phyloP scores from a whole-genome alignment of 2,329 filamentous ascomycete genomes.

The Exophiala phaeomuriformis region DNA sequence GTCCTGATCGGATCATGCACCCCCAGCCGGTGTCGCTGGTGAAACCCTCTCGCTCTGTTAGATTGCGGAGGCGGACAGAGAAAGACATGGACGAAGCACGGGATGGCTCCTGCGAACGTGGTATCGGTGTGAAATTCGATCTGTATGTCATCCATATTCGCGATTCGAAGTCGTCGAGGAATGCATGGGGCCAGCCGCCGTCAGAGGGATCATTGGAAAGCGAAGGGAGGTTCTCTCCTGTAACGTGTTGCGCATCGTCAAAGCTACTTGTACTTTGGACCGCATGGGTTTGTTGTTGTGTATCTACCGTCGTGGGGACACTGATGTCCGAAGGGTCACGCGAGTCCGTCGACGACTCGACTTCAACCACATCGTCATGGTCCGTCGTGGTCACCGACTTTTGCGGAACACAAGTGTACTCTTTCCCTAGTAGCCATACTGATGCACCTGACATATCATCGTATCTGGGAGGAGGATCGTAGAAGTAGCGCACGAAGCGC shows the following conservation, averaged over 20 bases:
- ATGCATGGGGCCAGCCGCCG: constrained; percentile 70
- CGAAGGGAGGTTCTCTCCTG: constrained; percentile 19
- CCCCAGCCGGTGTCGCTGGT: constrained; percentile 94
- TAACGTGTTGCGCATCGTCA: constrained; percentile 25
- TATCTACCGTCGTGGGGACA: constrained; percentile 17
- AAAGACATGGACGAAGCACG: constrained; percentile 68
- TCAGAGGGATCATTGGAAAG: constrained; percentile 26
- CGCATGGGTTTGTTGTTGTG: constrained; percentile 3
- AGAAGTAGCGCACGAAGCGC: constrained; percentile 82
- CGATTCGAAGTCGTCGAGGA: constrained; percentile 88
- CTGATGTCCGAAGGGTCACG: constrained; percentile 24
- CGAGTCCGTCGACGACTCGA: constrained; percentile 27
- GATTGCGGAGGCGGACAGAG: constrained; percentile 72
- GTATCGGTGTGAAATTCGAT: constrained; percentile 74
- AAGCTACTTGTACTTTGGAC: constrained; percentile 18
- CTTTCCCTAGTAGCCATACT: constrained; percentile 73
- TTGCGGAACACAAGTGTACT: constrained; percentile 41
- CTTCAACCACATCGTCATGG: constrained; percentile 28
- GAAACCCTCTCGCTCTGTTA: constrained; percentile 74
- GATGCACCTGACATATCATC: constrained; percentile 59
- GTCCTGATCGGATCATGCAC: constrained; percentile 96
- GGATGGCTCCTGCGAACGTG: constrained; percentile 67
- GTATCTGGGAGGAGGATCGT: constrained; percentile 83
- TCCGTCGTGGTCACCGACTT: constrained; percentile 27
- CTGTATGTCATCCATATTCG: constrained; percentile 95